These are phyloP conservation scores for Starmerella riodocensis DNA, from an alignment of 805 yeast species.

Conservation along the genomic window DNA sequence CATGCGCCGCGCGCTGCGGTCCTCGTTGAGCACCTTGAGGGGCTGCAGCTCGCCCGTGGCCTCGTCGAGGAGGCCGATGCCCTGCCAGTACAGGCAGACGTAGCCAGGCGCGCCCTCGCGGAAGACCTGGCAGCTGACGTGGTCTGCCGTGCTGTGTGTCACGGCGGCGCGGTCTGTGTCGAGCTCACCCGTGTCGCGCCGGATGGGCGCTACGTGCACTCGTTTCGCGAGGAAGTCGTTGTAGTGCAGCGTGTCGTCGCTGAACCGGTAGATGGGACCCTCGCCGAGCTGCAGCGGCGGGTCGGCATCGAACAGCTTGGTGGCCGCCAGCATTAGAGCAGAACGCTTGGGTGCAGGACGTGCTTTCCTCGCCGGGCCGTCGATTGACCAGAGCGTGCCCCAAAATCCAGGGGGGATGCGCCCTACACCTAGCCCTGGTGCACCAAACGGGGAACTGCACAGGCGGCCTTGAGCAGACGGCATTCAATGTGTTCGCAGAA, in stretches of 20 bases:
- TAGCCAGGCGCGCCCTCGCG: slow-evolving; percentile 25
- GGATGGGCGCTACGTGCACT: slow-evolving; percentile 24
- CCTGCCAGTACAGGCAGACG: slow-evolving; percentile 27
- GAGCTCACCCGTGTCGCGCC: slow-evolving; percentile 22
- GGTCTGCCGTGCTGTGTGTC: slow-evolving; percentile 22
- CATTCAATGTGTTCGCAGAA: too few relatives aligned
- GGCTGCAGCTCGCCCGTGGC: slow-evolving; percentile 26
- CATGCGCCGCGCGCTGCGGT: slow-evolving; percentile 33
- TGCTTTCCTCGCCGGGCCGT: too few relatives aligned
- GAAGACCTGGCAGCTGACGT: slow-evolving; percentile 27
- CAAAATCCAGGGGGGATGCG: too few relatives aligned
- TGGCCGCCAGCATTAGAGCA: neutral
- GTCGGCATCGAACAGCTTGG: slow-evolving; percentile 9
- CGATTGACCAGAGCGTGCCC: too few relatives aligned
- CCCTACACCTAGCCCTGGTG: too few relatives aligned
- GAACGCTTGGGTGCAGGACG: too few relatives aligned
- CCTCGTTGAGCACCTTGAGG: slow-evolving; percentile 27
- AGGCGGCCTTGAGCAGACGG: too few relatives aligned
- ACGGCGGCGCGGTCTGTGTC: slow-evolving; percentile 13
- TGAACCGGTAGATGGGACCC: slow-evolving; percentile 27
- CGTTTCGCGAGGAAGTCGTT: slow-evolving; percentile 26
- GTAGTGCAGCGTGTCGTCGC: slow-evolving; percentile 28
- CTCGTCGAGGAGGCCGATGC: slow-evolving; percentile 28
- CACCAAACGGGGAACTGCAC: too few relatives aligned
- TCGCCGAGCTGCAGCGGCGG: slow-evolving; percentile 28